Base-by-base conservation (phyloP, 257 asterid species). In the Solanum piurae region DNA sequence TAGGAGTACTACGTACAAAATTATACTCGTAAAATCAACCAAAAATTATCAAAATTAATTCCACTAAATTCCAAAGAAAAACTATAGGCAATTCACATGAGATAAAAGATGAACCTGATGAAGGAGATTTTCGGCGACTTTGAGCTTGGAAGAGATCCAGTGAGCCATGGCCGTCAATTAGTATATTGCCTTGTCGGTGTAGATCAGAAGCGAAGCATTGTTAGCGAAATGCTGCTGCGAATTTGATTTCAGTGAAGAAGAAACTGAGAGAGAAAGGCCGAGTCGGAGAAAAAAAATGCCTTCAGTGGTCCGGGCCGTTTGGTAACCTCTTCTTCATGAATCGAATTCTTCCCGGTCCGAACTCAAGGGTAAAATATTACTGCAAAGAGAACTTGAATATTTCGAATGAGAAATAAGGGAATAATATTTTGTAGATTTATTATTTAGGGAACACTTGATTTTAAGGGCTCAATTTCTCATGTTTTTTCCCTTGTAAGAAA, bases 111-210 rank as follows among this genome's bases (percentile, higher is more conserved):
- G 91, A 90, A 82, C 99, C 98, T 96, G 98, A 49, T 97, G 98
- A 87, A 97, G 98, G 84, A 97, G 92, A 91, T 94, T 92, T 91
- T 95, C 99, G 86, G 99, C 98, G 86, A 95, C 98, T 92, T 92
- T 97, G 94, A 97, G 99, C 95, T 95, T 97, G 90, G 98, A 94
- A 84, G 99, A 95, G 95, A 97, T 95, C 99, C 99, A 97, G 88
- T 94, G 91, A 89, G 99, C 98, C 99, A 97, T 97, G 83, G 89
- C 62, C 76, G 89, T 46, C 36, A 49, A 13, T 46, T 37, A 37
- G 82, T 6, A 40, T 72, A 46, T 33, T 33, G 18, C 36, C 9
- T 27, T 52, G 62, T 75, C 29, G 36, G 75, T 36, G 42, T n/a
- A 72, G 74, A 91, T 89, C 74, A 74, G 80, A 58, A 42, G 11